Evolutionary conservation across 2,329 filamentous ascomycete species (phyloP), one percentile per base, ranked within the genome.

Genomic region (Nigrospora sphaerica): DNA sequence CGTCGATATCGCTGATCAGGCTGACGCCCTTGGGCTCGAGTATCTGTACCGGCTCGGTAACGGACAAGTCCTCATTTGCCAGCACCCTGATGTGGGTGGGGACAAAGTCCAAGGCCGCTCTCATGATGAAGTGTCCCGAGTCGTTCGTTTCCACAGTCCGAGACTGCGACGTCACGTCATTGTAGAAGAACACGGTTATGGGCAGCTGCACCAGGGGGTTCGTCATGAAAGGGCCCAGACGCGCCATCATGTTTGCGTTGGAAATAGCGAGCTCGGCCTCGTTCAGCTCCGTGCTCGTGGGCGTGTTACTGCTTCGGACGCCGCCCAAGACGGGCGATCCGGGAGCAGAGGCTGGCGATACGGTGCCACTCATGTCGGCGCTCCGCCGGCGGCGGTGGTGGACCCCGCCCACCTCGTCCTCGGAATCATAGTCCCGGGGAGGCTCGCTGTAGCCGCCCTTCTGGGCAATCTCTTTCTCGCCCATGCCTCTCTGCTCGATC

Each of bases 1-100:
- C 93, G 60, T 98, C 93, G 52, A 98, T 93, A 62, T 98, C 93
- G 62, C 89, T 97, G 62, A 98, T 97, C 48, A 98, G 61, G 63
- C 91, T 97, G 51, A 98, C 79, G 36, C 93, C 93, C 18, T 72
- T 73, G 0, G 86, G 80, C 48, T 92, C 85, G 4, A 86, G 90
- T 43, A 97, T 72, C 36, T 81, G 75, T 39, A 98, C 77, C 46
- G 87, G 78, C 52, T 93, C 86, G 2, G 85, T 88, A 0, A 83
- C 84, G 14, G 91, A 95, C 4, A 98, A 73, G 48, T 84, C 78
- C 59, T 96, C 90, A 12, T 86, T 91, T 6, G 89, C 92, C 16
- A 98, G 69, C 1, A 98, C 86, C 38, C 90, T 79, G 19, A 96
- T 83, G 62, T 95, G 84, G 0, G 90, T 96, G 0, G 93, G 95